A percentile compares a stretch with the other conserved stretches of the same genome.
Conservation (phyloP, 805 yeast species). For the Candida suzukii region DNA sequence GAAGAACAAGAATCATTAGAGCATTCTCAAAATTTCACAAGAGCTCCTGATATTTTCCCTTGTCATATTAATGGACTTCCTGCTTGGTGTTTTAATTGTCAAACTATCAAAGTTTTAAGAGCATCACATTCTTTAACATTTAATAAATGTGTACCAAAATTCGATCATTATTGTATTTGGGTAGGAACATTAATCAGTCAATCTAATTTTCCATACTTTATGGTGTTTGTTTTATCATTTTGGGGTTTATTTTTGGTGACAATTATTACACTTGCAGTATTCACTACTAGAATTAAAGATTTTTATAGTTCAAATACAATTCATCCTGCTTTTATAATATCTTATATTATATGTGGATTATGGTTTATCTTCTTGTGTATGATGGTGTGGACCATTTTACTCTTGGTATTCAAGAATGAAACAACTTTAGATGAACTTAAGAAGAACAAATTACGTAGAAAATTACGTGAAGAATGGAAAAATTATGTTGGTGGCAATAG, state of each 20-base stretch:
- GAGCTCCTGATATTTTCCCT: slow-evolving; percentile 51
- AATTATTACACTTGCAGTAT: slow-evolving; percentile 31
- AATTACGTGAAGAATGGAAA: slow-evolving; percentile 9
- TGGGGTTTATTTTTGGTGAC: slow-evolving; percentile 30
- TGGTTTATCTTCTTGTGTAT: slow-evolving; percentile 37
- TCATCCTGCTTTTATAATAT: slow-evolving; percentile 18
- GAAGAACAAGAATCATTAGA: too few relatives aligned
- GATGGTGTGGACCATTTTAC: slow-evolving; percentile 35
- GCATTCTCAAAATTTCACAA: slow-evolving; percentile 8
- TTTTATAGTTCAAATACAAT: slow-evolving; percentile 13
- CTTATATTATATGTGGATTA: slow-evolving; percentile 36
- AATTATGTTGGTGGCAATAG: not conserved
- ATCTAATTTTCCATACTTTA: slow-evolving; percentile 52
- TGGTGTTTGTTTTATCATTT: slow-evolving; percentile 40
- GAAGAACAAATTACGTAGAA: slow-evolving; percentile 6
- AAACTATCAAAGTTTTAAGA: slow-evolving; percentile 57
- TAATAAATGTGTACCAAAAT: slow-evolving; percentile 56
- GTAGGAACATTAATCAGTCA: slow-evolving; percentile 68
- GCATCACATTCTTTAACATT: slow-evolving; percentile 59
- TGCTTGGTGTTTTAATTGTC: slow-evolving; percentile 64
- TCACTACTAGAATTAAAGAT: slow-evolving; percentile 20
- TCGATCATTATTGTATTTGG: slow-evolving; percentile 85
- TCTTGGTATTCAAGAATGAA: slow-evolving; percentile 35
- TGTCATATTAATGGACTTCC: slow-evolving; percentile 76
- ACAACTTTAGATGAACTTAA: slow-evolving; percentile 46